These are phyloP conservation scores for Melampsora americana DNA, from an alignment of 1,284 basidiomycete genomes.

Conservation along the genomic window DNA sequence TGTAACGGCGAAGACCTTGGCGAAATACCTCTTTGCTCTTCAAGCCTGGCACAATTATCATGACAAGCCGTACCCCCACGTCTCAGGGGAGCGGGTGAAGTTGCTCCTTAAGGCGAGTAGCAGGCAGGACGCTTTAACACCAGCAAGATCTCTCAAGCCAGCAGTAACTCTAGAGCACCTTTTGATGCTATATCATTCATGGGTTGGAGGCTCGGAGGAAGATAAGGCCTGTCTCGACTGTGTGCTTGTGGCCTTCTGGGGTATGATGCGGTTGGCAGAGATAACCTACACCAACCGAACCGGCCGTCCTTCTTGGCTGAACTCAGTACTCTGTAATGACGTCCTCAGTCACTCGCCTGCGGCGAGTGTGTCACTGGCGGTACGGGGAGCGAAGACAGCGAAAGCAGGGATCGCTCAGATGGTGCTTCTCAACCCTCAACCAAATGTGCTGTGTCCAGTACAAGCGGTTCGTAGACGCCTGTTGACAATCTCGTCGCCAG, in stretches of 20 bases:
- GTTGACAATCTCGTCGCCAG: too few species aligned
- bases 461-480: too few species aligned
- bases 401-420: too few species aligned
- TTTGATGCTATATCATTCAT: background rate
- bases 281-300: background rate
- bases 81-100: background rate
- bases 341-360: too few species aligned
- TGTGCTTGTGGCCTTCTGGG: constrained; percentile 11
- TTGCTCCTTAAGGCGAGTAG: background rate
- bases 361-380: too few species aligned
- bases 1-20: background rate
- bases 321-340: too few species aligned
- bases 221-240: background rate
- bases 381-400: too few species aligned
- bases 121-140: background rate
- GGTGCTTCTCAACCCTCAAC: too few species aligned
- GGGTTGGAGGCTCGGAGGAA: background rate
- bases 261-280: constrained; percentile 6
- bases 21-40: background rate
- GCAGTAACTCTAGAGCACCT: background rate
- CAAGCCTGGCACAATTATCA: constrained; percentile 24
- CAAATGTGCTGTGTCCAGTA: too few species aligned
- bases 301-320: too few species aligned
- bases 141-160: background rate
- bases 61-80: background rate